Evolutionary conservation across 1,284 basidiomycete species (phyloP), one percentile per base, ranked within the genome.

Genomic region (Microbotryum lychnidis-dioicae): DNA sequence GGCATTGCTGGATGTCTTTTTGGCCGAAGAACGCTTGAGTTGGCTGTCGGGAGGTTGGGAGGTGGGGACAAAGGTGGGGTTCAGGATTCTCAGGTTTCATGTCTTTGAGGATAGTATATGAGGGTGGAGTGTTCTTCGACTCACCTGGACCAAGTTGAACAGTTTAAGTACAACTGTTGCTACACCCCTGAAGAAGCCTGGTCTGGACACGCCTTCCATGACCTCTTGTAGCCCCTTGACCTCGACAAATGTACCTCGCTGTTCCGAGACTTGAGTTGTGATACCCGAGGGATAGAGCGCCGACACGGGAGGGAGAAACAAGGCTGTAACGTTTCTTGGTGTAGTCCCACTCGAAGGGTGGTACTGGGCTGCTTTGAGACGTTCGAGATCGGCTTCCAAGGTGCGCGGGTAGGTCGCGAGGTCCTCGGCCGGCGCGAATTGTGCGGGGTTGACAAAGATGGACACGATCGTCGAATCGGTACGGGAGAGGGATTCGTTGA

Each of bases 371-470:
- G 29, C 2, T 57, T 54, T 25, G 58, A 50, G 71, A 61, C 18
- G 61, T 31, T 75, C 68, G 9, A 81, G 67, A 65, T 81, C 80
- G 3, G 71, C 56, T 29, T 77, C 75, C 16, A 81, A 79, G 0
- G 91, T 96, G 46, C 91, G 85, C 0, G 94, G 94, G 75, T 98
- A 98, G 3, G 85, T 85, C 14, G 83, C 81, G 2, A 97, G 83
- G 74, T 97, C 96, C 77, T 98, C 96, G 68, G 91, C 85, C 0
- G 91, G 93, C 0, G 93, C 91, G 70, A 98, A 98, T 77, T 98
- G 93, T 10, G 93, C 89, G 0, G 96, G 96, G 74, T 98, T 97
- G 62, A 97, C 92, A 75, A 97, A 98, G 69, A 98, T 90, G 16
- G 93, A 97, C 63, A 97, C 80, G 65, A 97, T 85, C 0, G 94